Evolutionary conservation across 768 basidiomycete genomes (phyloP).

Genomic region (Naganishia onofrii): DNA sequence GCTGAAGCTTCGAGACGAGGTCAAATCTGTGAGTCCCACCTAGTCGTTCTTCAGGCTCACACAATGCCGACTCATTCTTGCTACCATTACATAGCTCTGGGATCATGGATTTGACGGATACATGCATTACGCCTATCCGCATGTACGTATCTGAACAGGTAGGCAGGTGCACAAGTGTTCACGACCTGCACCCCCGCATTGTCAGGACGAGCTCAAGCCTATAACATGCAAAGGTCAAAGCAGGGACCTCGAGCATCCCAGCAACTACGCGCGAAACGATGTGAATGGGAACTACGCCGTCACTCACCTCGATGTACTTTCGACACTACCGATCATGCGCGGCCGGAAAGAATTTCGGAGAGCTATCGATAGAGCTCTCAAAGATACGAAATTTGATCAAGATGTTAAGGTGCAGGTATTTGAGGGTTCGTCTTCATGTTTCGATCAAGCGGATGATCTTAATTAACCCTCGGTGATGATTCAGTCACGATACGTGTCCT

Average conservation of each 20-base stretch:
- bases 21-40: conserved; percentile 22
- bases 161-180: conserved; percentile 30
- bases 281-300: conserved; percentile 88
- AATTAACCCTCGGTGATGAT: not conserved
- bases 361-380: conserved; percentile 77
- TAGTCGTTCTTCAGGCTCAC: too few relatives aligned
- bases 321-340: conserved; percentile 78
- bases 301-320: conserved; percentile 62
- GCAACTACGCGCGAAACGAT: conserved; percentile 79
- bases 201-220: conserved; percentile 69
- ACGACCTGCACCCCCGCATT: conserved; percentile 12
- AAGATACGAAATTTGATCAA: conserved; percentile 83
- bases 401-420: conserved; percentile 98
- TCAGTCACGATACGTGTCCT: conserved; percentile 84
- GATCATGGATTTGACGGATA: conserved; percentile 87
- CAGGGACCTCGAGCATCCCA: conserved; percentile 76
- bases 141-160: conserved; percentile 33
- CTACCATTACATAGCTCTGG: conserved; percentile 65
- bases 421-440: conserved; percentile 55
- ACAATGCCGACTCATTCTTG: not conserved
- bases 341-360: conserved; percentile 67
- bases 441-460: not conserved
- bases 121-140: conserved; percentile 64
- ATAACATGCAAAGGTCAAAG: conserved; percentile 81
- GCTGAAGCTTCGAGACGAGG: conserved; percentile 22